Evolutionary conservation across 768 basidiomycete species (phyloP), one percentile per base, ranked within the genome.

Genomic region (Jaapia argillacea): DNA sequence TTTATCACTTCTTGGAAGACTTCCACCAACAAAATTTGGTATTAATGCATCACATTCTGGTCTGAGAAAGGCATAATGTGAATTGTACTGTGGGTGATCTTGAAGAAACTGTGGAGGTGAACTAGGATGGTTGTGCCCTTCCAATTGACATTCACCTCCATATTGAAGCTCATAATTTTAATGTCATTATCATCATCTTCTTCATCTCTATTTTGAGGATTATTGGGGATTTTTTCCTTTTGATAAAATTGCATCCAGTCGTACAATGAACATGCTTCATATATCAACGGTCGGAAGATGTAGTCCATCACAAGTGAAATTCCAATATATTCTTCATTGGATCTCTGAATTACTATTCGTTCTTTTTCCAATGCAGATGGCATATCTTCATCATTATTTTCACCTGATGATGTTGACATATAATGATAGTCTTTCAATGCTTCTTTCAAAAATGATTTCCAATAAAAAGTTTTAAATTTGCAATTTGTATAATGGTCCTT

Each of bases 401-500:
- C 20, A 13, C 23, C 13, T 43, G 5, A 20, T 5, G 42, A n/a
- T 43, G 21, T 10, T 10, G 10, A 10, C 10, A 10, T 16, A 33
- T 33, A 10, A 10, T 33, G 10, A 7, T 21, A 10, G 10, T 21
- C 20, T 21, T 38, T 12, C 37, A 10, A 21, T 38, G 20, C 37
- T 38, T 10, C 37, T 10, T 12, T 13, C 0, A 67, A 55, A 58
- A 47, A 69, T 5, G 40, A 38, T 36, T 48, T 40, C 67, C 65
- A 70, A 42, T 49, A 63, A 22, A 66, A 58, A 5, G 51, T 28
- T 3, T 54, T 46, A 51, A 68, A 69, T 6, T 28, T 51, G 45
- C 65, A 59, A 42, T 52, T 60, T 1, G 63, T 66, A 42, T 68
- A 68, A 22, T 65, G 64, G 45, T 70, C 68, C 16, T 62, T 64